Base-by-base conservation (phyloP, 176 grass and related monocot genomes). In the Oryza officinalis region DNA sequence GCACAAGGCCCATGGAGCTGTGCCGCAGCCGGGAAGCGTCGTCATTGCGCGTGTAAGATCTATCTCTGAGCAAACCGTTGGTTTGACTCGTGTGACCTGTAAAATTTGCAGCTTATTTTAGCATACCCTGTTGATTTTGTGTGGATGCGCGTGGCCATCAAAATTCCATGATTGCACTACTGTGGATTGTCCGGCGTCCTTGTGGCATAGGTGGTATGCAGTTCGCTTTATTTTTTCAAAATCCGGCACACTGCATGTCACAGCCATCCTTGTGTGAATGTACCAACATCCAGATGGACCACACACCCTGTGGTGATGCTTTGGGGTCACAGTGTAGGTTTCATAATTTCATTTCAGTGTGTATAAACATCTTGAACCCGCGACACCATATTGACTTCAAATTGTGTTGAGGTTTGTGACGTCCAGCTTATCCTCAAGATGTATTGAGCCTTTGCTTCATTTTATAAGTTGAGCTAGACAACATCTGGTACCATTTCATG, bases 11-110 rank as follows among this genome's bases (percentile, higher is more conserved):
- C 91, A 95, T 76, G 91, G 87, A 18, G 91, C 89, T 11, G 93
- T 98, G 47, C 91, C 96, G 69, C 91, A 93, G 37, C 93, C 93
- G 13, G 93, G 96, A 73, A 93, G 91, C 28, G 43, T 95, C 40
- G 93, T 89, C 50, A 92, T 94, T 75, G 96, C 83, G 47, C 89
- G 93, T 64, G 93, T 95, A 93, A 86, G 91, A 47, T 45, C 28
- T 84, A 25, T 20, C 59, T 63, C 4, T 60, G 2, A 12, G 50
- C 0, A 38, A 28, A n/a, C 1, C 35, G 2, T 31, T 18, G 15
- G 54, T 37, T 12, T 41, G 9, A 17, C 17, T 4, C 2, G 14
- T 11, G 33, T 7, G 30, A 38, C 38, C 2, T 70, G 5, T 37
- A 0, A 14, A 38, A 2, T 4, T 6, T 3, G 14, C 1, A 14